Conservation (phyloP, 2,329 filamentous ascomycete species). For the Triangularia setosa region DNA sequence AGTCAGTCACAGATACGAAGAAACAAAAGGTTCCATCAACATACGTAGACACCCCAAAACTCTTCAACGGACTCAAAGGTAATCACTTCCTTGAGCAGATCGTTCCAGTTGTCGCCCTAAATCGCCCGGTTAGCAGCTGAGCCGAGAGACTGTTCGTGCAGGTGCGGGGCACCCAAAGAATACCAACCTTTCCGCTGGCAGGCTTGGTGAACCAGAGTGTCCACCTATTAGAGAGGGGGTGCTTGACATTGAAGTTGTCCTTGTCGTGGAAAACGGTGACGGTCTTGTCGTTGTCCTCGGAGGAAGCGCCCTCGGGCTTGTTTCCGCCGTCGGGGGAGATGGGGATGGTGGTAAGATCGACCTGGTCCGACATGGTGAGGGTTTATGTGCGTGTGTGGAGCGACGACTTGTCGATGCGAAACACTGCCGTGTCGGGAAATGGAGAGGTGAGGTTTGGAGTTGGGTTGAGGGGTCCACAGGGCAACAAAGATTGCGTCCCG, state of each 20-base stretch:
- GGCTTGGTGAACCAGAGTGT: slow-evolving; percentile 99
- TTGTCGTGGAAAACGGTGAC: slow-evolving; percentile 97
- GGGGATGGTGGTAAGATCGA: slow-evolving; percentile 65
- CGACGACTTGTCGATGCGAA: slow-evolving; percentile 6
- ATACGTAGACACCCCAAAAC: slow-evolving; percentile 98
- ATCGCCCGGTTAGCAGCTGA: slow-evolving; percentile 8
- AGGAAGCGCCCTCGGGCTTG: slow-evolving; percentile 45
- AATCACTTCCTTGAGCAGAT: slow-evolving; percentile 96
- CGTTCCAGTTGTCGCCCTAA: slow-evolving; percentile 97
- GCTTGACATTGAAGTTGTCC: slow-evolving; percentile 99
- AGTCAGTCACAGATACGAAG: slow-evolving; percentile 12
- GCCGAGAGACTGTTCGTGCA: background rate
- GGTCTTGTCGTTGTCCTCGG: slow-evolving; percentile 54
- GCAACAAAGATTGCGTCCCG: slow-evolving; percentile 11
- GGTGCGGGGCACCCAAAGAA: background rate
- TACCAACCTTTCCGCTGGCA: slow-evolving; percentile 80
- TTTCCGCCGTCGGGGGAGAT: slow-evolving; percentile 62
- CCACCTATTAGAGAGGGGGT: slow-evolving; percentile 96
- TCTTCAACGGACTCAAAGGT: slow-evolving; percentile 98
- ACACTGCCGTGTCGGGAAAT: slow-evolving; percentile 4
- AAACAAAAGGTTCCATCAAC: slow-evolving; percentile 35
- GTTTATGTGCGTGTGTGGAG: background rate
- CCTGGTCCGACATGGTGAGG: slow-evolving; percentile 48
- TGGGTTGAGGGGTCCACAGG: slow-evolving; percentile 10
- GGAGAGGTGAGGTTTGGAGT: slow-evolving; percentile 5